Evolutionary conservation across 177 flowering plant species (phyloP), one percentile per base, ranked within the genome.

Genomic region (Vitis hybrid): DNA sequence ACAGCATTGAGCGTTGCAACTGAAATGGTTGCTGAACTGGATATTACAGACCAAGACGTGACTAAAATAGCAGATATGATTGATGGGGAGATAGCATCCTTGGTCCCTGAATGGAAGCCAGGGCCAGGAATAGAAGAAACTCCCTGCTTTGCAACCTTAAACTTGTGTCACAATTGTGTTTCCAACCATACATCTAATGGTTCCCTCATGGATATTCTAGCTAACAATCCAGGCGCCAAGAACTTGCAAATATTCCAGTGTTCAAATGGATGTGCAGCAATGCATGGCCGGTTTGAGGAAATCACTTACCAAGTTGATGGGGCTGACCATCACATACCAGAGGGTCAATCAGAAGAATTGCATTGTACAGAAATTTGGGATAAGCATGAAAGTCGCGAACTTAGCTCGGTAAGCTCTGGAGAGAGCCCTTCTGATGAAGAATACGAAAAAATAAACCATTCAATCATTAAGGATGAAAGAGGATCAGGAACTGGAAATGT

Each of bases 241-340:
- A 74, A 78, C 67, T 66, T 76, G 66, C 66, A 80, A 34, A n/a
- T 70, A 30, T 50, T 72, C 17, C 81, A 80, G 51, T 83, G 87
- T 64, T 73, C 84, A 54, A 70, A 81, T 58, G 86, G 86, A 56
- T 90, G 93, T 79, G 84, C 90, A 56, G 80, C 90, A 45, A 83
- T 72, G 76, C 97, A 87, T 69, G 97, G 94, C 50, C 85, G 92
- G 68, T 91, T 90, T 70, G 94, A 85, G 74, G 97, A 91, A 80
- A 84, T 90, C 34, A 86, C 86, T 1, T 87, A 80, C 66, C 87
- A 88, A 68, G 80, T 78, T 63, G 91, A 85, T 23, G 83, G 75
- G 48, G 75, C 94, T 11, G 84, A 84, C 75, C 80, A 83, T 30
- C 75, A 69, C 59, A 66, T 67, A 17, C 76, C 75, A 51, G 87